A percentile compares a stretch with the other conserved stretches of the same genome.
These are phyloP conservation scores for Nakazawaea wickerhamii DNA, from an alignment of 805 yeast species.

Conservation along the genomic window DNA sequence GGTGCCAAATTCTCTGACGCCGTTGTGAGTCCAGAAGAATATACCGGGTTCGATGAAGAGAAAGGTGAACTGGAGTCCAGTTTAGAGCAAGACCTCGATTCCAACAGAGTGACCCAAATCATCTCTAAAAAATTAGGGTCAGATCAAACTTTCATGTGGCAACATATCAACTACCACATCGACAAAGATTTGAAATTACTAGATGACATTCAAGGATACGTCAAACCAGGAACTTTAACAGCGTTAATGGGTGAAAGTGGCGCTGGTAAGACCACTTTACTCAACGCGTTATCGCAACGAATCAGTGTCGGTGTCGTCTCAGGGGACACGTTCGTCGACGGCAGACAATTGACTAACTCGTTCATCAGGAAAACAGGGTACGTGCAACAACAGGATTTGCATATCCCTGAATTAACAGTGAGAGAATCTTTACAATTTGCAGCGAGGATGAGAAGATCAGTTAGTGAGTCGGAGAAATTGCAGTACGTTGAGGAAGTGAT, in stretches of 20 bases:
- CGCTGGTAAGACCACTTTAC: conserved; percentile 57
- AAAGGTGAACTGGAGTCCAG: background rate
- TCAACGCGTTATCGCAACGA: conserved; percentile 49
- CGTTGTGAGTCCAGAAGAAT: background rate
- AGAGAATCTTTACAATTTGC: conserved; percentile 70
- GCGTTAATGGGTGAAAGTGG: conserved; percentile 65
- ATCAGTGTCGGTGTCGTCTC: conserved; percentile 47
- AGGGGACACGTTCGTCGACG: conserved; percentile 53
- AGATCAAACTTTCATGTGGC: conserved; percentile 56
- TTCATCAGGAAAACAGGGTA: conserved; percentile 52
- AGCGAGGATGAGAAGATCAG: conserved; percentile 68
- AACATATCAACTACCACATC: conserved; percentile 52
- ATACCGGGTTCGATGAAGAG: too few relatives aligned
- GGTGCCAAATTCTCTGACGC: conserved; percentile 27
- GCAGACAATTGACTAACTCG: conserved; percentile 39
- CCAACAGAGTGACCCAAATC: too few relatives aligned
- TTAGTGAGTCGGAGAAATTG: conserved; percentile 50
- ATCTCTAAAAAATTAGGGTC: conserved; percentile 31
- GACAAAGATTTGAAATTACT: conserved; percentile 41
- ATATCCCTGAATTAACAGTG: conserved; percentile 62
- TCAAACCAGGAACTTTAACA: conserved; percentile 50
- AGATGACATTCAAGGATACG: conserved; percentile 38
- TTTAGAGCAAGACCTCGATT: background rate
- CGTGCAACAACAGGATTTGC: conserved; percentile 72
- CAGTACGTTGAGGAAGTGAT: conserved; percentile 68